Conservation (phyloP, 768 basidiomycete species). For the Boletus rex-veris region DNA sequence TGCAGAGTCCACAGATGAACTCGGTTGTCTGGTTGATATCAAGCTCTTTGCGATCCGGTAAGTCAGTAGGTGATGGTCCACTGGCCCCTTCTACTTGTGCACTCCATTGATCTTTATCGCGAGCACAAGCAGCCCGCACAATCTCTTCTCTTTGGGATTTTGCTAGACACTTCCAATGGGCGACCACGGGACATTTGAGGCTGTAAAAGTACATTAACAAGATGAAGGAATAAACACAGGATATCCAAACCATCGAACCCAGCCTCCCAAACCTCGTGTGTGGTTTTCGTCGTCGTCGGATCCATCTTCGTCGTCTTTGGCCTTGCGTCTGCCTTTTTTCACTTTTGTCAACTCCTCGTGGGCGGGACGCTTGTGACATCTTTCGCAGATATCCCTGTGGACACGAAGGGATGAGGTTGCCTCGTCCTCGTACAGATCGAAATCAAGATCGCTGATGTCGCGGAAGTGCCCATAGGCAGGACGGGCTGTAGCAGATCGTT, state of each 20-base stretch:
- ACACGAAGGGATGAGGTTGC: constrained; percentile 51
- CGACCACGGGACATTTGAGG: constrained; percentile 71
- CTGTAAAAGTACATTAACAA: constrained; percentile 36
- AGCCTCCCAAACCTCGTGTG: constrained; percentile 60
- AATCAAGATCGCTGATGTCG: constrained; percentile 37
- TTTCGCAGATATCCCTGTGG: constrained; percentile 69
- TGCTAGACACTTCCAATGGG: constrained; percentile 76
- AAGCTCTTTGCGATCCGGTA: constrained; percentile 46
- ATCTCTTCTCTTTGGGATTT: constrained; percentile 68
- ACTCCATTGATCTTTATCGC: constrained; percentile 44
- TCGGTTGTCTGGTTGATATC: constrained; percentile 62
- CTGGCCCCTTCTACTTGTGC: constrained; percentile 22
- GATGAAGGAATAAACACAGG: neutral
- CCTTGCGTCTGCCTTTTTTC: constrained; percentile 40
- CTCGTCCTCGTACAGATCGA: constrained; percentile 50
- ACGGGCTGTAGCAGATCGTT: constrained; percentile 36
- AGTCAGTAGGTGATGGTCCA: constrained; percentile 25
- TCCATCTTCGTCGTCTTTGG: constrained; percentile 44
- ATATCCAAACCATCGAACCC: constrained; percentile 72
- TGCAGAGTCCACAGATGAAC: constrained; percentile 73
- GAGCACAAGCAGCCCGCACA: constrained; percentile 56
- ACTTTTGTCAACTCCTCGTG: constrained; percentile 48
- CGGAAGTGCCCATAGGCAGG: constrained; percentile 51
- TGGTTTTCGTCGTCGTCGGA: constrained; percentile 46
- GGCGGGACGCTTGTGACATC: constrained; percentile 59